Percentiles rank a stretch among this genome's conserved stretches.
phyloP scores from a whole-genome alignment of 768 basidiomycete species.

The Boletus pseudopeckii region DNA sequence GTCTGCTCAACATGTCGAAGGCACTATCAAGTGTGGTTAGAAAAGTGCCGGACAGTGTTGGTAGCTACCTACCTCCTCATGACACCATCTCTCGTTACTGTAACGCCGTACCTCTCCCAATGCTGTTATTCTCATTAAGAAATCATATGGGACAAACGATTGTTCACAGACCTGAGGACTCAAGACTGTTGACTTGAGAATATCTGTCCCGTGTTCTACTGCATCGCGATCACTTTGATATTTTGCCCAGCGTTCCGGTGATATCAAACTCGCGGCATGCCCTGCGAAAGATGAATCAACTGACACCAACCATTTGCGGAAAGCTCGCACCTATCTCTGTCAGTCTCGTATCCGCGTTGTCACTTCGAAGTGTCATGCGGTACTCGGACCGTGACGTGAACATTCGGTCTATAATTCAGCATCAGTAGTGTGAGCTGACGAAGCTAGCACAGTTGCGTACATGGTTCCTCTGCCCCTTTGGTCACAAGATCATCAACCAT shows the following conservation, averaged over 20 bases:
- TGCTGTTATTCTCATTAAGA: slow-evolving; percentile 25
- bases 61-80: slow-evolving; percentile 37
- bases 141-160: too few relatives aligned
- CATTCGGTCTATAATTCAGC: slow-evolving; percentile 67
- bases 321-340: slow-evolving; percentile 62
- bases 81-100: slow-evolving; percentile 41
- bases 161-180: slow-evolving; percentile 39
- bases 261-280: slow-evolving; percentile 40
- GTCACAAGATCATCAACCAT: slow-evolving; percentile 90
- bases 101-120: slow-evolving; percentile 43
- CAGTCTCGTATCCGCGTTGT: slow-evolving; percentile 83
- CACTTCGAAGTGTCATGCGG: slow-evolving; percentile 80
- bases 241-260: slow-evolving; percentile 41
- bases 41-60: neutral
- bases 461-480: slow-evolving; percentile 89
- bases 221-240: slow-evolving; percentile 35
- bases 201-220: slow-evolving; percentile 32
- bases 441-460: slow-evolving; percentile 36
- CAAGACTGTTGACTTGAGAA: slow-evolving; percentile 34
- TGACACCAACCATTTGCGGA: neutral
- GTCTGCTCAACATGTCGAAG: slow-evolving; percentile 67
- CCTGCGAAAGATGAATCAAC: slow-evolving; percentile 27
- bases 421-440: neutral
- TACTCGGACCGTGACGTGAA: slow-evolving; percentile 92
- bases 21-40: slow-evolving; percentile 46